Percentiles rank a stretch among this genome's conserved stretches.
Evolutionary conservation across 2,329 filamentous ascomycete species (phyloP).

Genomic region (Dactylonectria estremocensis): DNA sequence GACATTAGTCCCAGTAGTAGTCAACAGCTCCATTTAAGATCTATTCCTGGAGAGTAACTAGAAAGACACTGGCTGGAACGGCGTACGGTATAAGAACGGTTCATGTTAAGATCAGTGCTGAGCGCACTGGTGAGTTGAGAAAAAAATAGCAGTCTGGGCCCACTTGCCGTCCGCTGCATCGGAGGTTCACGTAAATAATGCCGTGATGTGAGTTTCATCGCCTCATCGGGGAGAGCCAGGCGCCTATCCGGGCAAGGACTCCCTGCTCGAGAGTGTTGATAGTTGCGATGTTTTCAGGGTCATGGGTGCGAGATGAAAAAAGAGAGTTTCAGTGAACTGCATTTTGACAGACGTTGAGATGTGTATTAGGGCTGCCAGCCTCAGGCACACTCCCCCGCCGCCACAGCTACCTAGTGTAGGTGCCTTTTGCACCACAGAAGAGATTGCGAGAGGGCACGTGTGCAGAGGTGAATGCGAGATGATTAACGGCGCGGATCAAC

Average conservation of each 20-base stretch:
- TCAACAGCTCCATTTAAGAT: slow-evolving; percentile 8
- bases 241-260: slow-evolving; percentile 30
- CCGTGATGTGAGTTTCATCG: slow-evolving; percentile 22
- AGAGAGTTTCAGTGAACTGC: slow-evolving; percentile 17
- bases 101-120: slow-evolving; percentile 33
- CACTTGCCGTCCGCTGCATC: slow-evolving; percentile 19
- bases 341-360: slow-evolving; percentile 31
- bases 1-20: slow-evolving; percentile 13
- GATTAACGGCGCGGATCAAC: slow-evolving; percentile 1
- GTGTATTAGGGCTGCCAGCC: slow-evolving; percentile 25
- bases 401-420: background rate
- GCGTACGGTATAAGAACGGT: slow-evolving; percentile 11
- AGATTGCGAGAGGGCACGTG: slow-evolving; percentile 18
- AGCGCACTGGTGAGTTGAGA: slow-evolving; percentile 27
- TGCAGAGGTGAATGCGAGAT: slow-evolving; percentile 2
- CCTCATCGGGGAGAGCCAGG: slow-evolving; percentile 25
- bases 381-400: slow-evolving; percentile 16
- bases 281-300: slow-evolving; percentile 16
- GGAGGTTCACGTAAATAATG: slow-evolving; percentile 29
- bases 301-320: slow-evolving; percentile 18
- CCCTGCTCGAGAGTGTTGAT: slow-evolving; percentile 15
- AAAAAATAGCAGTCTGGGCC: slow-evolving; percentile 23
- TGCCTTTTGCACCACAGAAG: slow-evolving; percentile 8
- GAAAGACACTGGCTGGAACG: background rate
- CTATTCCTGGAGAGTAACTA: slow-evolving; percentile 15